phyloP scores from a whole-genome alignment of 305 asterid genomes.

The Petunia hybrid region DNA sequence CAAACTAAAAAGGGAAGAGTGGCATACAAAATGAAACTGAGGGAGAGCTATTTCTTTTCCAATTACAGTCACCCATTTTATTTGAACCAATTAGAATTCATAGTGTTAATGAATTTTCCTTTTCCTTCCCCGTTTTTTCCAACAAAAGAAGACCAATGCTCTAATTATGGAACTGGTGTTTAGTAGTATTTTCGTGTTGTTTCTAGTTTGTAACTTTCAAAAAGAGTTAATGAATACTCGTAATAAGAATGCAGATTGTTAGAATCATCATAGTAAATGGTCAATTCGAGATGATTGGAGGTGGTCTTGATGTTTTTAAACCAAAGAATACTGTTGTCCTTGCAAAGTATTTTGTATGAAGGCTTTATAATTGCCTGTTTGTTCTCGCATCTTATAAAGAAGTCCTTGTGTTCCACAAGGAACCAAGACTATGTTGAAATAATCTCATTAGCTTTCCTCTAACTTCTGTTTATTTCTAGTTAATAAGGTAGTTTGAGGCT shows the following conservation, averaged over 20 bases:
- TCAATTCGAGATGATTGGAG: not conserved
- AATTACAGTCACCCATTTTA: not conserved
- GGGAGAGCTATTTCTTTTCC: not conserved
- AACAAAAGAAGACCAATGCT: not conserved
- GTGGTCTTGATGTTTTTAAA: not conserved
- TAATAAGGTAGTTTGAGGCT: not conserved
- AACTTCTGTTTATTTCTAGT: not conserved
- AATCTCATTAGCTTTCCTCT: not conserved
- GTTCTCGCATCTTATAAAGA: slow-evolving; percentile 16
- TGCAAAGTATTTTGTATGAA: slow-evolving; percentile 14
- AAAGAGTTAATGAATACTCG: not conserved
- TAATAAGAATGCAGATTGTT: not conserved
- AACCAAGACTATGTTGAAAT: not conserved
- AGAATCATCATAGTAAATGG: not conserved
- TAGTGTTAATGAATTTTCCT: not conserved
- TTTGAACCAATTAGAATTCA: not conserved
- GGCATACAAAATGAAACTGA: not conserved
- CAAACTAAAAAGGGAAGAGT: not conserved
- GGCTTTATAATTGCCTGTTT: not conserved
- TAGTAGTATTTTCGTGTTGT: not conserved
- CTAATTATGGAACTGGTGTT: too few relatives aligned
- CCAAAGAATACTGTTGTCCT: not conserved
- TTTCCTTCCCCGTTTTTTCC: not conserved
- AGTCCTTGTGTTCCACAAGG: not conserved
- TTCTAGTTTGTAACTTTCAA: not conserved